These are phyloP conservation scores for Corrigiola litoralis DNA, from an alignment of 179 eudicot genomes.

Conservation along the genomic window DNA sequence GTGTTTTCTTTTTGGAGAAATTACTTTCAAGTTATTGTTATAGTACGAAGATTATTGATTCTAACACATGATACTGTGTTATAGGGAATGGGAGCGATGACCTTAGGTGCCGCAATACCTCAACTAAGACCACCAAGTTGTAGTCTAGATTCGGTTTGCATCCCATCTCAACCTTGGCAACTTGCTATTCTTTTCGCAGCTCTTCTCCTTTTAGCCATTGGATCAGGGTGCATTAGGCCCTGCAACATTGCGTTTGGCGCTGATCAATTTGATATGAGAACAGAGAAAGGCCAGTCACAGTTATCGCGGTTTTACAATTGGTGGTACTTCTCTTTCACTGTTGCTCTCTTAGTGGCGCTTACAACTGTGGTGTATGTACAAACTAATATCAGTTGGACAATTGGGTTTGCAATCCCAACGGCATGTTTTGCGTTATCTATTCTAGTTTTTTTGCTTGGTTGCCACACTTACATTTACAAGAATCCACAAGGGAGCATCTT, in stretches of 20 bases:
- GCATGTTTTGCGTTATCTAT: constrained; percentile 25
- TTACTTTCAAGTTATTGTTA: too few species aligned
- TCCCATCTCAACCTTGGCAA: constrained; percentile 39
- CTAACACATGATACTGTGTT: neutral
- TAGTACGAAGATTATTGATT: neutral
- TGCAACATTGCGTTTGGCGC: constrained; percentile 88
- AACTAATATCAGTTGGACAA: constrained; percentile 34
- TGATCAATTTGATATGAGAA: constrained; percentile 60
- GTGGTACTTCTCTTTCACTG: constrained; percentile 42
- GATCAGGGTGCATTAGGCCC: constrained; percentile 60
- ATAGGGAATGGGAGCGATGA: constrained; percentile 65
- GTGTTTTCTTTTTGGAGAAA: too few species aligned
- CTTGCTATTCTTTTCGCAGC: constrained; percentile 40
- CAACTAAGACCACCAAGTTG: constrained; percentile 49
- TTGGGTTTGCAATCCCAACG: constrained; percentile 35
- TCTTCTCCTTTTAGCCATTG: constrained; percentile 42
- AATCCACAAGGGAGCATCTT: constrained; percentile 33
- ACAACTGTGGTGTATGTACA: constrained; percentile 33
- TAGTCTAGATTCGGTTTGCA: constrained; percentile 26
- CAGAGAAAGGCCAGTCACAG: constrained; percentile 28
- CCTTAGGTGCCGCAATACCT: constrained; percentile 42
- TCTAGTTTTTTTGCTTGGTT: constrained; percentile 20
- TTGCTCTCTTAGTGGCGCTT: constrained; percentile 28
- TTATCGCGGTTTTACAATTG: constrained; percentile 33
- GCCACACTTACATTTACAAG: constrained; percentile 26